Conservation (phyloP, 2,329 filamentous ascomycete genomes). For the Trichoderma afroharzianum region DNA sequence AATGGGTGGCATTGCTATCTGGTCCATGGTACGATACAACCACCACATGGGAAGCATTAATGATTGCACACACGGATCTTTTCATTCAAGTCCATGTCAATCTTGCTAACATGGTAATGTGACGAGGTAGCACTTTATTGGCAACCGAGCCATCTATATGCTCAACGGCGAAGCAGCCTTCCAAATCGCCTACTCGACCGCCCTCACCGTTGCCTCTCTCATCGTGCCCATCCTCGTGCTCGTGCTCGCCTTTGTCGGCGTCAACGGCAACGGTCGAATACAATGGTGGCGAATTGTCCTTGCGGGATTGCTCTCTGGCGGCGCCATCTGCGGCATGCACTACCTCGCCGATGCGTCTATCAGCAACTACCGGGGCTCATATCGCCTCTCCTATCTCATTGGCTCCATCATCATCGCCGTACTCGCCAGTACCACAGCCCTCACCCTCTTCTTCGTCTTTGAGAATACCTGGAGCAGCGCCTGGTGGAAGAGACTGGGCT, state of each 20-base stretch:
- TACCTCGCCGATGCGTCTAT: background rate
- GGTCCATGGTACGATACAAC: background rate
- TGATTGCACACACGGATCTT: background rate
- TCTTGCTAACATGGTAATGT: background rate
- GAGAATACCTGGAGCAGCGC: conserved; percentile 70
- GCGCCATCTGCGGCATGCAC: background rate
- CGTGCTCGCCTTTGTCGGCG: background rate
- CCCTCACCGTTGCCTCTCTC: background rate
- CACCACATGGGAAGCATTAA: background rate
- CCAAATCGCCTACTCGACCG: background rate
- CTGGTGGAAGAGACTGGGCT: conserved; percentile 69
- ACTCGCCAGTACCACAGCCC: conserved; percentile 42
- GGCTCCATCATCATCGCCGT: background rate
- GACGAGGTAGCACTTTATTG: background rate
- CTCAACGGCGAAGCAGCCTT: background rate
- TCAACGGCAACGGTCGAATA: background rate
- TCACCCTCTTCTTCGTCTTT: conserved; percentile 74
- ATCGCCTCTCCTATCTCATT: background rate
- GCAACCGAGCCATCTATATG: background rate
- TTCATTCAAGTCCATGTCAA: background rate
- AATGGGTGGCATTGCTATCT: background rate
- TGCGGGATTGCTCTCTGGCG: background rate
- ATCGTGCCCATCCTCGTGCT: background rate
- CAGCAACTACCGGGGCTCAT: background rate
- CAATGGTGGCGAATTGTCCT: background rate